Percentiles rank a stretch among this genome's conserved stretches.
Conservation (phyloP, 371 early-diverging fungal genomes). For the Coemansia sp. region DNA sequence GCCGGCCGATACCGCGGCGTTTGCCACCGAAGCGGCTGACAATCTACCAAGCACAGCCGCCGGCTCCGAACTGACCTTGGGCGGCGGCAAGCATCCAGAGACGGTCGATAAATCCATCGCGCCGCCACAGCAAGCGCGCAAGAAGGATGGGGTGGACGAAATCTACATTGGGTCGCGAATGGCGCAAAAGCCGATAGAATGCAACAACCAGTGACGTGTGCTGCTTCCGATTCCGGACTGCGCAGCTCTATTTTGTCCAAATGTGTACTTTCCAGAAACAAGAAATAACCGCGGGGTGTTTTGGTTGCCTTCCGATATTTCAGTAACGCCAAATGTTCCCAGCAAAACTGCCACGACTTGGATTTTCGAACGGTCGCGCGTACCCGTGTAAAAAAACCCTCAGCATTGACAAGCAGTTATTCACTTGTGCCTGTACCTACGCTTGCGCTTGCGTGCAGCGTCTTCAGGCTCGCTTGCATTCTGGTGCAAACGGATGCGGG, state of each 20-base stretch:
- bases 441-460: too few relatives aligned
- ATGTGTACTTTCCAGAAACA: neutral
- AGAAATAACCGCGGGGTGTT: neutral
- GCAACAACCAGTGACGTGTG: slow-evolving; percentile 29
- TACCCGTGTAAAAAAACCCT: too few relatives aligned
- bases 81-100: neutral
- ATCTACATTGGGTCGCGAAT: slow-evolving; percentile 25
- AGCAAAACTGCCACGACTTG: too few relatives aligned
- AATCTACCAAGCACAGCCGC: neutral
- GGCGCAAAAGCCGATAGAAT: slow-evolving; percentile 35
- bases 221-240: neutral
- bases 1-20: neutral
- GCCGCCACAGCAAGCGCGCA: neutral
- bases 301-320: neutral
- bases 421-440: too few relatives aligned
- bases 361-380: too few relatives aligned
- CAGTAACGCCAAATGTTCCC: too few relatives aligned
- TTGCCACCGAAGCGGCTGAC: neutral
- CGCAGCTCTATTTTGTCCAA: too few relatives aligned
- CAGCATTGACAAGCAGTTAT: too few relatives aligned
- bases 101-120: neutral
- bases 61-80: neutral
- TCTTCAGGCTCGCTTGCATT: too few relatives aligned
- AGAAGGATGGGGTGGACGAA: slow-evolving; percentile 13
- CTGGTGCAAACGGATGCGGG: too few relatives aligned